These are phyloP conservation scores for Tolypocladium ovalisporum DNA, from an alignment of 2,329 filamentous ascomycete genomes.

Conservation along the genomic window DNA sequence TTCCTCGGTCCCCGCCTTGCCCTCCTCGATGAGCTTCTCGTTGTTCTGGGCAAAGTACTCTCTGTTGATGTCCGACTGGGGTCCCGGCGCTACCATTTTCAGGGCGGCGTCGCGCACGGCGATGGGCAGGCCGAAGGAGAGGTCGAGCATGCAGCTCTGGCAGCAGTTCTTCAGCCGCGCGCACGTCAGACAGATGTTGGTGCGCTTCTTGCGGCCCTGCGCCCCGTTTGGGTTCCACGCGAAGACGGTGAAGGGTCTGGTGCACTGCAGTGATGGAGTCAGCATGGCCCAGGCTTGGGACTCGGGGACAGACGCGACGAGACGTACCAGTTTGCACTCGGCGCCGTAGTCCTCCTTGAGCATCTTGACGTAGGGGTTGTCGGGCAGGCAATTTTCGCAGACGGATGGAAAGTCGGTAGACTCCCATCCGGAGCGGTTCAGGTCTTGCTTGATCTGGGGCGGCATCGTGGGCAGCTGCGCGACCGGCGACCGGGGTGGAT, in stretches of 20 bases:
- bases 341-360: constrained; percentile 92
- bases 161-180: constrained; percentile 97
- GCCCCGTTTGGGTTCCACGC: constrained; percentile 90
- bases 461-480: constrained; percentile 43
- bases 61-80: constrained; percentile 83
- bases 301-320: background rate
- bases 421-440: constrained; percentile 95
- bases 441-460: constrained; percentile 89
- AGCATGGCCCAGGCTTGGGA: background rate
- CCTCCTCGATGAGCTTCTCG: constrained; percentile 90
- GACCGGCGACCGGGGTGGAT: background rate
- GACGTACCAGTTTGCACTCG: constrained; percentile 57
- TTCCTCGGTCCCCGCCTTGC: constrained; percentile 71
- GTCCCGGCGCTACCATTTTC: constrained; percentile 94
- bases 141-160: constrained; percentile 96
- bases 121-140: constrained; percentile 91
- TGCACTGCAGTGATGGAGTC: constrained; percentile 47
- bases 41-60: constrained; percentile 98
- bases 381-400: constrained; percentile 86
- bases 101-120: constrained; percentile 90
- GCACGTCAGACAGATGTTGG: constrained; percentile 93
- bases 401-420: constrained; percentile 82
- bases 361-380: constrained; percentile 98
- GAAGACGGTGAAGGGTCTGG: constrained; percentile 90
- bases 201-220: constrained; percentile 76